A percentile compares a stretch with the other conserved stretches of the same genome.
These are phyloP conservation scores for Aspergillus phoenicis DNA, from an alignment of 2,329 filamentous ascomycete genomes.

Conservation along the genomic window DNA sequence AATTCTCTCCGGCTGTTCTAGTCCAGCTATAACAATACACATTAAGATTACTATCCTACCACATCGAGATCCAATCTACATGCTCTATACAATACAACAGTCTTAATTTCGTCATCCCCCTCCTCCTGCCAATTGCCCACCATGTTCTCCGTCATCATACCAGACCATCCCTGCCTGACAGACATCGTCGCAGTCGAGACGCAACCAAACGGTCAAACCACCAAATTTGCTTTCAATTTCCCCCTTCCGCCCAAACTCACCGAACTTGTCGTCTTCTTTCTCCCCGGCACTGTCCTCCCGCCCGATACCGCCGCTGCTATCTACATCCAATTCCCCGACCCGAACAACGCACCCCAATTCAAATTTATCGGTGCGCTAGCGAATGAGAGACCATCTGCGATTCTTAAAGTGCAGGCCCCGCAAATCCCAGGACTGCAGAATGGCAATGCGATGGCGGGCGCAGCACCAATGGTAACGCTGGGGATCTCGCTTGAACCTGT, in stretches of 20 bases:
- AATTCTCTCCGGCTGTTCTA: not conserved
- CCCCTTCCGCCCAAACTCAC: constrained; percentile 61
- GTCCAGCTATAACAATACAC: constrained; percentile 1
- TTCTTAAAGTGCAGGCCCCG: constrained; percentile 71
- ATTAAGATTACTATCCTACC: not conserved
- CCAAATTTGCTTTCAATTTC: constrained; percentile 70
- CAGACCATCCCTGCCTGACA: constrained; percentile 62
- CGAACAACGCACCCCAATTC: constrained; percentile 57
- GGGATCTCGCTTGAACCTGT: constrained; percentile 82
- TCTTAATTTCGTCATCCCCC: not conserved
- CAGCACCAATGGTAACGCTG: constrained; percentile 65
- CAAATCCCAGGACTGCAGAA: constrained; percentile 37
- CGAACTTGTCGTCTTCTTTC: constrained; percentile 85
- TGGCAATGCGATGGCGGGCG: constrained; percentile 51
- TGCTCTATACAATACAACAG: not conserved
- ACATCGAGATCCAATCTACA: not conserved
- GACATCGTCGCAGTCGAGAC: constrained; percentile 54
- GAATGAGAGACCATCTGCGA: constrained; percentile 85
- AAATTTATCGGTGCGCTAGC: constrained; percentile 86
- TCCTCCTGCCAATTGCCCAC: not conserved
- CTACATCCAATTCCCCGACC: constrained; percentile 73
- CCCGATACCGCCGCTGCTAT: constrained; percentile 80
- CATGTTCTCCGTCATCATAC: constrained; percentile 66
- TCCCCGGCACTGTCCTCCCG: constrained; percentile 76
- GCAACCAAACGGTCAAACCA: constrained; percentile 58